Evolutionary conservation across 345 rosid species (phyloP).

Genomic region (Xanthoceras sorbifolium): DNA sequence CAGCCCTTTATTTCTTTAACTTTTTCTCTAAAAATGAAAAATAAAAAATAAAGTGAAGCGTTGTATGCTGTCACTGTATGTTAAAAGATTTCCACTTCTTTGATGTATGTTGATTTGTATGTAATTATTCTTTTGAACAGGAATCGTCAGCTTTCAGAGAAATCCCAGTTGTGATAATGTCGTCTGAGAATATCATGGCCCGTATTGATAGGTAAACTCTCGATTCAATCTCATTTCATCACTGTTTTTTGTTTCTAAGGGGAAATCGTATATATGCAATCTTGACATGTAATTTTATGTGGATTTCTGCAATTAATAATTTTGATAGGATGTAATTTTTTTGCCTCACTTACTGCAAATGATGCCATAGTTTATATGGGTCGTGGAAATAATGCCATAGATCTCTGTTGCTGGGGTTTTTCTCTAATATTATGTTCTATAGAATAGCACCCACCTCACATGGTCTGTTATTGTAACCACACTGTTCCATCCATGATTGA

Average conservation of each 20-base stretch:
- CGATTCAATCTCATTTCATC: background rate
- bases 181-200: constrained; percentile 74
- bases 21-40: too few species aligned
- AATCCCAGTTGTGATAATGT: constrained; percentile 85
- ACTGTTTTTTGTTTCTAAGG: background rate
- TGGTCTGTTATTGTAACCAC: background rate
- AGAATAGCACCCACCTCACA: background rate
- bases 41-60: too few species aligned
- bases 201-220: constrained; percentile 66
- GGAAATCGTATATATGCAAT: background rate
- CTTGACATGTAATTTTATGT: background rate
- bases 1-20: background rate
- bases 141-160: constrained; percentile 75
- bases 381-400: background rate
- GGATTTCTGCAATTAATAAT: background rate
- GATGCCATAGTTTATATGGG: background rate
- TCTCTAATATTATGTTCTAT: background rate
- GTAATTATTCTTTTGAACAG: constrained; percentile 32
- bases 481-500: background rate
- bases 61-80: background rate
- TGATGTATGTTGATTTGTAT: background rate
- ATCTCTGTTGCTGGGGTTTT: background rate
- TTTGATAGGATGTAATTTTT: background rate
- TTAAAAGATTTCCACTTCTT: background rate
- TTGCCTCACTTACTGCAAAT: background rate